Evolutionary conservation across 2,329 filamentous ascomycete species (phyloP).

Genomic region (Achaetomium macrosporum): DNA sequence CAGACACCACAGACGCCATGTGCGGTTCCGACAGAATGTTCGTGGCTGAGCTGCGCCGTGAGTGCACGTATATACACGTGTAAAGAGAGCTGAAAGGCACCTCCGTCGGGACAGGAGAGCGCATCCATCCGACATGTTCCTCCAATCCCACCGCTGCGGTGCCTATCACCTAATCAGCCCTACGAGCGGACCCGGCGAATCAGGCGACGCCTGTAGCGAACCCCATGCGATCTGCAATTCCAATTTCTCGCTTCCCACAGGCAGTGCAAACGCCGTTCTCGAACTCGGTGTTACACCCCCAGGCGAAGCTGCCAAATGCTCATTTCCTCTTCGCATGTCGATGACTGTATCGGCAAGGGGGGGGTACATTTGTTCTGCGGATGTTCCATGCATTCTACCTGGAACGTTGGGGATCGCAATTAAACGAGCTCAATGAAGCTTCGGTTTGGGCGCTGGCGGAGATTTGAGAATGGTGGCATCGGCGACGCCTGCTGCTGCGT

Average conservation of each 20-base stretch:
- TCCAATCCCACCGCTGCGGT: not conserved
- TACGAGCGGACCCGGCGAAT: conserved; percentile 12
- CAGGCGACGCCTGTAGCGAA: not conserved
- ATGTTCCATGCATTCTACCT: conserved; percentile 5
- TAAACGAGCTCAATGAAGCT: not conserved
- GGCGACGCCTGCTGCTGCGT: not conserved
- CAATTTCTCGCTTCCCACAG: not conserved
- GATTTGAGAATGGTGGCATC: not conserved
- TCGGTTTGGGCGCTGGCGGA: not conserved
- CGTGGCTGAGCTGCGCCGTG: conserved; percentile 12
- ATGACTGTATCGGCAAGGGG: conserved; percentile 5
- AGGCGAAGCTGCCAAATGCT: not conserved
- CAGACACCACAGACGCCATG: not conserved
- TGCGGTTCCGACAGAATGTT: conserved; percentile 10
- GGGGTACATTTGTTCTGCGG: not conserved
- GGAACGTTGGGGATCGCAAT: not conserved
- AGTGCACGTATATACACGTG: not conserved
- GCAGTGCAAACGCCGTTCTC: not conserved
- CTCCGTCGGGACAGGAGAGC: conserved; percentile 4
- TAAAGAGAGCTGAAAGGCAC: not conserved
- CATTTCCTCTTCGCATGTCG: conserved; percentile 1
- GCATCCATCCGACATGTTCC: conserved; percentile 6
- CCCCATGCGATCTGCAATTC: not conserved
- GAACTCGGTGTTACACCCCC: conserved; percentile 6
- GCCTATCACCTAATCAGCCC: conserved; percentile 13